Evolutionary conservation across 2,329 filamentous ascomycete species (phyloP).

Genomic region (Apiospora kogelbergensis): DNA sequence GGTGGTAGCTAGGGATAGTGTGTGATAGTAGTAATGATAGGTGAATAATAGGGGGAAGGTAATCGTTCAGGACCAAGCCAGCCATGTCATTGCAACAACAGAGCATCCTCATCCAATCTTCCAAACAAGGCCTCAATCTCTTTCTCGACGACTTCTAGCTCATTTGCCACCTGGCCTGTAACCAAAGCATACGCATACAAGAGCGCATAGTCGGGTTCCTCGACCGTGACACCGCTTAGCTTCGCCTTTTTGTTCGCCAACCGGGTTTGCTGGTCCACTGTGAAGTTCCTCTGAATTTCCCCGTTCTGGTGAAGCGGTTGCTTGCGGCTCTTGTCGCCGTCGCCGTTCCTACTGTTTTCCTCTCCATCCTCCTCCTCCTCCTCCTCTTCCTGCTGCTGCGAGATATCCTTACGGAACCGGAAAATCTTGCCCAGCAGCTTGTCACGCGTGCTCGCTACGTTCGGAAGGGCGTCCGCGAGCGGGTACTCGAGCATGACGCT

Average conservation of each 20-base stretch:
- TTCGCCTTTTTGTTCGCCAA: constrained; percentile 19
- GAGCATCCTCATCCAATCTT: constrained; percentile 58
- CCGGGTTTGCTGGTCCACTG: constrained; percentile 1
- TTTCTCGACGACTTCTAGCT: constrained; percentile 58
- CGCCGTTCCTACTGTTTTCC: no score
- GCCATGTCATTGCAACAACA: constrained; percentile 50
- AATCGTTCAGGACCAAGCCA: not conserved
- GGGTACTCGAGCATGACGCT: constrained; percentile 95
- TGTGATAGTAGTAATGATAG: not conserved
- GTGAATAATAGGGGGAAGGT: not conserved
- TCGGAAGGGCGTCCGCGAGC: constrained; percentile 83
- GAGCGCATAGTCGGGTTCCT: constrained; percentile 83
- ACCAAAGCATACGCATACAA: constrained; percentile 86
- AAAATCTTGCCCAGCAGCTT: constrained; percentile 84
- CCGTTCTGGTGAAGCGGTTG: not conserved
- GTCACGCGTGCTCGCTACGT: constrained; percentile 77
- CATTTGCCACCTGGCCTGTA: constrained; percentile 65
- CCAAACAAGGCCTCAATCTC: constrained; percentile 66
- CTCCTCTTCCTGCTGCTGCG: constrained; percentile 76
- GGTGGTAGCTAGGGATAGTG: not conserved
- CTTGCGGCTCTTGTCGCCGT: not conserved
- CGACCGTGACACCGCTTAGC: constrained; percentile 43
- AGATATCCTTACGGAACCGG: constrained; percentile 80
- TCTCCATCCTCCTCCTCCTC: constrained; percentile 31
- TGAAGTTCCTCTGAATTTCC: not conserved